phyloP scores from a whole-genome alignment of 2,329 filamentous ascomycete genomes.

The Claviceps sp. region DNA sequence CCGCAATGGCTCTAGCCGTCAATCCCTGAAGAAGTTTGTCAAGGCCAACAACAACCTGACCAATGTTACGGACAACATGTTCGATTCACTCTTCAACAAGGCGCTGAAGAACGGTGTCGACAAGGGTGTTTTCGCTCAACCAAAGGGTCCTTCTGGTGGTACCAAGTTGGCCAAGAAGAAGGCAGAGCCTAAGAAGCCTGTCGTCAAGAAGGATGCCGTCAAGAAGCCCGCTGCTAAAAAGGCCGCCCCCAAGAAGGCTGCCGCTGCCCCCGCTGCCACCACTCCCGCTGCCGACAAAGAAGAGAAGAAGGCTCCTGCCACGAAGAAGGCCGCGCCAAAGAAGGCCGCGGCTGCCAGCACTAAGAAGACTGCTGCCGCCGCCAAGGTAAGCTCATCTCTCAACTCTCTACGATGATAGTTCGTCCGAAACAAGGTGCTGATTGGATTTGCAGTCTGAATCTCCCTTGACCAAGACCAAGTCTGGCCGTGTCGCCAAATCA shows the following conservation, averaged over 20 bases:
- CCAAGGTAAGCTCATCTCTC: slow-evolving; percentile 10
- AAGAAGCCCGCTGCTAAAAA: slow-evolving; percentile 22
- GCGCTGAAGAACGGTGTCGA: slow-evolving; percentile 72
- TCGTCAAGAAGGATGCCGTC: slow-evolving; percentile 18
- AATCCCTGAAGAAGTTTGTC: slow-evolving; percentile 49
- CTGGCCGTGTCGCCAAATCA: slow-evolving; percentile 69
- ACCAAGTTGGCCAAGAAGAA: slow-evolving; percentile 86
- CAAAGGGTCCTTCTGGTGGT: slow-evolving; percentile 81
- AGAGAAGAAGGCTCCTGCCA: slow-evolving; percentile 19
- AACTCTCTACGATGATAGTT: background rate
- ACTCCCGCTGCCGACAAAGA: slow-evolving; percentile 13
- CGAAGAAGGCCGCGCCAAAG: slow-evolving; percentile 16
- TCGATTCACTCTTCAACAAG: slow-evolving; percentile 70
- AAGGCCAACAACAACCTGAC: slow-evolving; percentile 39
- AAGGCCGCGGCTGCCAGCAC: background rate
- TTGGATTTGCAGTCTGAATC: slow-evolving; percentile 22
- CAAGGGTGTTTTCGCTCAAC: slow-evolving; percentile 75
- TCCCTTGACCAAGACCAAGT: slow-evolving; percentile 69
- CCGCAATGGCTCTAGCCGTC: slow-evolving; percentile 48
- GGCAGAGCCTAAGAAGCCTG: slow-evolving; percentile 25
- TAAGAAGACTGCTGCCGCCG: slow-evolving; percentile 2
- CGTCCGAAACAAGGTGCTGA: background rate
- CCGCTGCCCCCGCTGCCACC: slow-evolving; percentile 25
- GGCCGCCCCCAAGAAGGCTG: slow-evolving; percentile 15
- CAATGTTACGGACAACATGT: slow-evolving; percentile 37